Evolutionary conservation across 495 filamentous ascomycete genomes (phyloP), one percentile per base, ranked within the genome.

Genomic region (Daldinia childiae): DNA sequence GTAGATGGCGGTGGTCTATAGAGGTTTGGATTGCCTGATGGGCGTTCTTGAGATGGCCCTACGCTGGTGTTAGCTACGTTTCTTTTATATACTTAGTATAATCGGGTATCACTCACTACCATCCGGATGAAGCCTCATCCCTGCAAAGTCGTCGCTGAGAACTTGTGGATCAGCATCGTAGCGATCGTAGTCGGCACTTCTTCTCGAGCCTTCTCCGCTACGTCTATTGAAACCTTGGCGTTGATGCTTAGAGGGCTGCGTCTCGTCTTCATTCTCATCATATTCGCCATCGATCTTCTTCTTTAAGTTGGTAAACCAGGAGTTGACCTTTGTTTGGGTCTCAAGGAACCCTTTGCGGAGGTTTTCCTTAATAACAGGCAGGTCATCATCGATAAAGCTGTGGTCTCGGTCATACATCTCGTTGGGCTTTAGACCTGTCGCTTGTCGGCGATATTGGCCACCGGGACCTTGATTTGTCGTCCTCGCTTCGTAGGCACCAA

Each of bases 91-190:
- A 26, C 24, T 3, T 26, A 41, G 9, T 14, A 30, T 41, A 41
- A 29, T 39, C 8, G 32, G 34, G 52, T 65, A 52, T 74, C 88
- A 93, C 91, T 86, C 90, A 87, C 83, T 86, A 57, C 85, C 83
- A 64, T 92, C 89, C 70, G 91, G 89, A 64, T 89, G 89, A 70
- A 99, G 82, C 74, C 95, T 91, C 58, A 99, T 90, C 11, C 90
- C 89, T 38, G 94, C 91, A 79, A 99, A 98, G 67, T 98, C 94
- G 75, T 97, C 95, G 58, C 89, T 88, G 21, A 99, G 82, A 48
- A 98, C 88, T 75, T 93, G 87, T 26, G 94, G 96, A 77, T 99
- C 95, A n/a, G 94, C 93, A 78, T 99, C 95, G 74, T 99, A 99
- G 43, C 93, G 91, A 67, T 92, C 89, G 45, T 92, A 92, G 75